These are phyloP conservation scores for Hura crepitans DNA, from an alignment of 441 rosid genomes.

Conservation along the genomic window DNA sequence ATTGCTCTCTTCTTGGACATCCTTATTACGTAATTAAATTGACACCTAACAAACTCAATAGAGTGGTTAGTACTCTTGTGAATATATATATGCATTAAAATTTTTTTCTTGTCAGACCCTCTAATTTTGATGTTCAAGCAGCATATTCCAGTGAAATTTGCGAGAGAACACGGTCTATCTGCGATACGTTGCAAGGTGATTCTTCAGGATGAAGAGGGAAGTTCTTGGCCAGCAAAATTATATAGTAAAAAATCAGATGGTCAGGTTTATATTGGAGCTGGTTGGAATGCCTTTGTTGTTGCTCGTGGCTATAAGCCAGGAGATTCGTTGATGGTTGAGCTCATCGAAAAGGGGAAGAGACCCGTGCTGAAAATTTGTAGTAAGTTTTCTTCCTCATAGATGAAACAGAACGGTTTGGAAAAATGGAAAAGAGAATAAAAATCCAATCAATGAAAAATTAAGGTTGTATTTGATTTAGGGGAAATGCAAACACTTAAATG, in stretches of 20 bases:
- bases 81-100: not conserved
- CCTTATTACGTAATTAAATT: not conserved
- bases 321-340: conserved; percentile 3
- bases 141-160: conserved; percentile 7
- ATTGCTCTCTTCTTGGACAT: not conserved
- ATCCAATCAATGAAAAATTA: no score
- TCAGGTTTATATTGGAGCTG: not conserved
- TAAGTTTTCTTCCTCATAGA: conserved; percentile 8
- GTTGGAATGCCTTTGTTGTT: not conserved
- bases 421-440: no score
- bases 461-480: no score
- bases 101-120: not conserved
- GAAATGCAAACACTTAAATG: no score
- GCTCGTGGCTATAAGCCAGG: conserved; percentile 11
- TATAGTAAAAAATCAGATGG: not conserved
- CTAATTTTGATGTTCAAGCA: conserved; percentile 5
- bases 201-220: conserved; percentile 10
- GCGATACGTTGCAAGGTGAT: not conserved
- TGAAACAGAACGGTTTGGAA: not conserved
- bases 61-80: conserved; percentile 10
- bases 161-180: not conserved
- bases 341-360: conserved; percentile 1
- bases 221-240: conserved; percentile 12
- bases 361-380: conserved; percentile 9
- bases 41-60: not conserved